Evolutionary conservation across 2,329 filamentous ascomycete genomes (phyloP).

Genomic region (Alternaria angustiovoidea): DNA sequence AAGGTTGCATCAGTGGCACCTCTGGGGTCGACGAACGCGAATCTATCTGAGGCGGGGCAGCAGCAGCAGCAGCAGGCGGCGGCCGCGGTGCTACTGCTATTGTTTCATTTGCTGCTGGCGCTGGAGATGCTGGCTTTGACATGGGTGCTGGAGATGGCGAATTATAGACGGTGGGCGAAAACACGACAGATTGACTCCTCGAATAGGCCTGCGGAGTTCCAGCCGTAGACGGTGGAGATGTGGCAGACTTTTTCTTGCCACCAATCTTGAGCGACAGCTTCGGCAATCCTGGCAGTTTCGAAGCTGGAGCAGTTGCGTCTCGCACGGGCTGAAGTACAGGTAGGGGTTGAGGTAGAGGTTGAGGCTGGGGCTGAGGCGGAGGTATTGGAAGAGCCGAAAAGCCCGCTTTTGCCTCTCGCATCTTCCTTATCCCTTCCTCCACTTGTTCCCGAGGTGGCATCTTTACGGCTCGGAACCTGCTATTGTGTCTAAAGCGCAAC

Average conservation of each 20-base stretch:
- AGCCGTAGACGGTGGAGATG: slow-evolving; percentile 24
- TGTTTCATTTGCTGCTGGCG: background rate
- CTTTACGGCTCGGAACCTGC: slow-evolving; percentile 31
- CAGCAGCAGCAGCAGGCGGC: slow-evolving; percentile 2
- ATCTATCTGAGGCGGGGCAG: slow-evolving; percentile 23
- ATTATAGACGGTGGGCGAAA: slow-evolving; percentile 27
- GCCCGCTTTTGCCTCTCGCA: background rate
- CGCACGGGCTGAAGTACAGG: slow-evolving; percentile 15
- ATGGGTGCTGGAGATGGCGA: slow-evolving; percentile 26
- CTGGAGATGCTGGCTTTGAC: slow-evolving; percentile 29
- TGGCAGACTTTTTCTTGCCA: slow-evolving; percentile 18
- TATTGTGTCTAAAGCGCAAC: slow-evolving; percentile 42
- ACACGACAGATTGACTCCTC: slow-evolving; percentile 21
- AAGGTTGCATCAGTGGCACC: slow-evolving; percentile 24
- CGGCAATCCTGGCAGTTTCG: slow-evolving; percentile 11
- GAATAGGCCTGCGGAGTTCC: slow-evolving; percentile 17
- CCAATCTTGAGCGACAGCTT: slow-evolving; percentile 38
- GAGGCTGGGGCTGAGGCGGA: slow-evolving; percentile 2
- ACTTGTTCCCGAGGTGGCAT: slow-evolving; percentile 12
- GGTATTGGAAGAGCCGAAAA: slow-evolving; percentile 7
- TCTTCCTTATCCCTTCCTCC: background rate
- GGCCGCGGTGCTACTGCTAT: background rate
- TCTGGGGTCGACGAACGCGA: slow-evolving; percentile 29
- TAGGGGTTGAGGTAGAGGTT: slow-evolving; percentile 1
- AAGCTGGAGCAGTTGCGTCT: slow-evolving; percentile 11